Base-by-base conservation (phyloP, 73 alveolate genomes). In the Tetrahymena malaccensis region DNA sequence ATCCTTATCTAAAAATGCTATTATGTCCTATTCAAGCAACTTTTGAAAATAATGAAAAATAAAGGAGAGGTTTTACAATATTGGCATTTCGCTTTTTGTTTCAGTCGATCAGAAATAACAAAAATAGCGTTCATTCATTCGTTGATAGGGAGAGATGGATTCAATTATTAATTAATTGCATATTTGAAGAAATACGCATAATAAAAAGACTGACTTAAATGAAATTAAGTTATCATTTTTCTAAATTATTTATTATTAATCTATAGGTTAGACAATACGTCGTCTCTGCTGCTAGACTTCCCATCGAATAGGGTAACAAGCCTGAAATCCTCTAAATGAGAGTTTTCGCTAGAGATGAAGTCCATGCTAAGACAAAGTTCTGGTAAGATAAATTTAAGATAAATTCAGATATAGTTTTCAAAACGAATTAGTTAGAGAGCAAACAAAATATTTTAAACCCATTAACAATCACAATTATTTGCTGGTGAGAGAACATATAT, bases 241-340 rank as follows among this genome's bases (percentile, higher is more conserved):
- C 17, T 27, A 70, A 57, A 70, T 25, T 70, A 19, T 27, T 70
- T 70, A 31, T 70, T 70, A 27, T 70, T 27, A 70, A 27, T 70
- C 21, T 7, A 70, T 4, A 98, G 98, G 96, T 96, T 43, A 98
- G 98, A 96, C 97, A 98, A 95, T 98, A 70, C 97, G 84, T 98
- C 94, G 98, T 98, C 83, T 95, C 97, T 85, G 99, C 99, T 56
- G 97, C 99, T 95, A 95, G 97, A 56, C 96, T 96, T 40, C 99
- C 99, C 31, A 95, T 98, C 50, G 98, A 98, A 94, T 96, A 96
- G 96, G 97, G 97, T 94, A 97, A 97, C 31, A 96, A 97, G 94
- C 99, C 99, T 25, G 96, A 96, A 85, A 96, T 98, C 95, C 97
- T 96, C 95, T 97, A 98, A 95, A 98, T 98, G 99, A 95, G 99